These are phyloP conservation scores for Xylariales sp. DNA, from an alignment of 2,329 filamentous ascomycete genomes.

Conservation along the genomic window DNA sequence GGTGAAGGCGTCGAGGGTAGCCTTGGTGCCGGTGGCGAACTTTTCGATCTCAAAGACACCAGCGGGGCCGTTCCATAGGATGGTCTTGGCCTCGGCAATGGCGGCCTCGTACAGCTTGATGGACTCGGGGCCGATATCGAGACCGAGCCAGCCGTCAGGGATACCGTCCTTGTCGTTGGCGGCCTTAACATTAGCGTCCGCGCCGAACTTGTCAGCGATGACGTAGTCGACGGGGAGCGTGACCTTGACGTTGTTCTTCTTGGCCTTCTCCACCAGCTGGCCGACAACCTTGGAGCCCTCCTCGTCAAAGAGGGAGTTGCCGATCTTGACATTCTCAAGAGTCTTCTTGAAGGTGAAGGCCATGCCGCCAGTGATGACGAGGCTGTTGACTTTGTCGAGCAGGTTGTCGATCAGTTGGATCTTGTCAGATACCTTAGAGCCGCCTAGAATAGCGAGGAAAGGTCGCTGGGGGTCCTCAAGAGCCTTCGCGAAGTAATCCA, in stretches of 20 bases:
- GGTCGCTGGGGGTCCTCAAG: constrained; percentile 93
- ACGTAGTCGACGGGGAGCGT: constrained; percentile 95
- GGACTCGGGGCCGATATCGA: constrained; percentile 92
- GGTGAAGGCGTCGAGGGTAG: constrained; percentile 89
- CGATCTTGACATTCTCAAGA: constrained; percentile 89
- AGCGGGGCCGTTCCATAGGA: constrained; percentile 98
- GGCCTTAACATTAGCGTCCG: constrained; percentile 81
- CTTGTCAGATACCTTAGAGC: constrained; percentile 99
- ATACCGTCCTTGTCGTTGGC: constrained; percentile 91
- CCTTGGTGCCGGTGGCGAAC: constrained; percentile 93
- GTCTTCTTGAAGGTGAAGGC: constrained; percentile 99
- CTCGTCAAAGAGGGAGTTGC: constrained; percentile 92
- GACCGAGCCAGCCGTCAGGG: constrained; percentile 96
- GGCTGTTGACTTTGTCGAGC: constrained; percentile 95
- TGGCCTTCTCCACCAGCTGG: constrained; percentile 91
- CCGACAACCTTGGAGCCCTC: constrained; percentile 91
- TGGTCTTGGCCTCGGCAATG: constrained; percentile 90
- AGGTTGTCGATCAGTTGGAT: constrained; percentile 99
- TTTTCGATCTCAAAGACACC: constrained; percentile 98
- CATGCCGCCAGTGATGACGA: constrained; percentile 98
- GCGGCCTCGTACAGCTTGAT: constrained; percentile 88
- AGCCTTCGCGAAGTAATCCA: constrained; percentile 98
- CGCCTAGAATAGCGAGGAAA: constrained; percentile 98
- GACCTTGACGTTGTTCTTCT: constrained; percentile 95
- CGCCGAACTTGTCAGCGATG: constrained; percentile 93